Percentiles rank a stretch among this genome's conserved stretches.
Evolutionary conservation across 108 stramenopile genomes (phyloP).

Genomic region (Cyclotella baltica): DNA sequence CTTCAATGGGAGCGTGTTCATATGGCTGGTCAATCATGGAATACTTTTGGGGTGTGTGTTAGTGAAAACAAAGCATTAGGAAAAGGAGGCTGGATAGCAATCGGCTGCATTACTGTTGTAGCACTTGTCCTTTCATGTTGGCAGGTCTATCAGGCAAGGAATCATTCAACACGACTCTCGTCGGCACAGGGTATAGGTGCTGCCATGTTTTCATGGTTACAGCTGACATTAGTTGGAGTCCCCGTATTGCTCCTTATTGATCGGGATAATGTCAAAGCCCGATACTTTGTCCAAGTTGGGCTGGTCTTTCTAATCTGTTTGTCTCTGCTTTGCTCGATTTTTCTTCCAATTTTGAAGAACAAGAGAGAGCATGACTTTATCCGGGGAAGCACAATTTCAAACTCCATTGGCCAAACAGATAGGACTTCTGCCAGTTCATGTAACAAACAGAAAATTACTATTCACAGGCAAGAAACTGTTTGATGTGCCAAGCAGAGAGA

Average conservation of each 20-base stretch:
- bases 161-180: slow-evolving; percentile 46
- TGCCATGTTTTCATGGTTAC: slow-evolving; percentile 45
- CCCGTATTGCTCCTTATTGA: slow-evolving; percentile 53
- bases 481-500: no score
- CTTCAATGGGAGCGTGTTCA: slow-evolving; percentile 12
- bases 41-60: not conserved
- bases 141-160: slow-evolving; percentile 42
- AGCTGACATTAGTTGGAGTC: slow-evolving; percentile 48
- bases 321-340: slow-evolving; percentile 32
- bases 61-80: not conserved
- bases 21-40: slow-evolving; percentile 17
- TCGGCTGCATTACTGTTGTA: slow-evolving; percentile 19
- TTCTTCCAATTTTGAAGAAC: slow-evolving; percentile 11
- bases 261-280: slow-evolving; percentile 31
- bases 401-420: no score
- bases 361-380: not conserved
- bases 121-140: slow-evolving; percentile 37
- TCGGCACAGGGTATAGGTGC: slow-evolving; percentile 53
- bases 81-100: slow-evolving; percentile 11
- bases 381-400: no score
- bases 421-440: no score
- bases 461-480: no score
- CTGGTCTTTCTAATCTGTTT: slow-evolving; percentile 23
- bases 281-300: slow-evolving; percentile 31
- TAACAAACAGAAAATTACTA: no score